A percentile compares a stretch with the other conserved stretches of the same genome.
Evolutionary conservation across 176 grass and related monocot genomes (phyloP).

Genomic region (Themeda triandra): DNA sequence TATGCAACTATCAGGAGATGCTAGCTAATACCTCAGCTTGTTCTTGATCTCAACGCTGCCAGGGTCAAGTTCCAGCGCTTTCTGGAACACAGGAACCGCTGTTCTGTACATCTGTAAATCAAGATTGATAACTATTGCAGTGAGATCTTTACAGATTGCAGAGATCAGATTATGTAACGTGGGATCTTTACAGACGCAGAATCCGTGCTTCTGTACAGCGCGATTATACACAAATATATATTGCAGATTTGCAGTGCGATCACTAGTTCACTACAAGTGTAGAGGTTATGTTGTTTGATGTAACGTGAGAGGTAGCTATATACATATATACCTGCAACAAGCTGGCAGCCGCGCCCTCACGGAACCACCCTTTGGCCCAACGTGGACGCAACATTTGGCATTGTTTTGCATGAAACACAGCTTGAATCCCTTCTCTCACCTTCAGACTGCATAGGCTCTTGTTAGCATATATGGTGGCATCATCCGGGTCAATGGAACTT

Average conservation of each 20-base stretch:
- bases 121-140: not conserved
- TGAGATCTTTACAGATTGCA: not conserved
- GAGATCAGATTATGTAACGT: no score
- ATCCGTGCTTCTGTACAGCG: no score
- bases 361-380: not conserved
- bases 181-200: not conserved
- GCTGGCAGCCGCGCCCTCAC: not conserved
- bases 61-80: constrained; percentile 33
- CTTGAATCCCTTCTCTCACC: no score
- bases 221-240: no score
- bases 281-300: no score
- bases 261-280: no score
- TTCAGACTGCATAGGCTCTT: no score
- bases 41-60: constrained; percentile 16
- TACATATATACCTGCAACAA: not conserved
- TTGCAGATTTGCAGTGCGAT: no score
- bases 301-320: no score
- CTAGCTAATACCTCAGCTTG: not conserved
- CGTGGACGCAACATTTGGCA: not conserved
- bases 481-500: no score
- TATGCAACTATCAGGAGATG: no score
- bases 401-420: not conserved
- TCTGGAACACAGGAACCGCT: not conserved
- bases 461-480: no score
- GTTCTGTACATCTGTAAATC: not conserved